Base-by-base conservation (phyloP, 1,284 basidiomycete species). In the Bothia castanella region DNA sequence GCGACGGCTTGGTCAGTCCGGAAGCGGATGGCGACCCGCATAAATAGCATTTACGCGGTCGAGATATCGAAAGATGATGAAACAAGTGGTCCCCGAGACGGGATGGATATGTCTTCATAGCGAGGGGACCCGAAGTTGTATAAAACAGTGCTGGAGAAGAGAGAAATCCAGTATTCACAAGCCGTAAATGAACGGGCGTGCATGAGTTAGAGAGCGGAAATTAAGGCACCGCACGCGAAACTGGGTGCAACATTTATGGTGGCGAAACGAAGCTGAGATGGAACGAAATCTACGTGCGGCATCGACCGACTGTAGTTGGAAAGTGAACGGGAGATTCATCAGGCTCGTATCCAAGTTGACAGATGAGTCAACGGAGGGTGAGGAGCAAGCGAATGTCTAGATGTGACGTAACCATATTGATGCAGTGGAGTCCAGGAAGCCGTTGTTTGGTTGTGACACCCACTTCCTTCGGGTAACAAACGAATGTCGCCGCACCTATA, bases 51-150 rank as follows among this genome's bases (percentile, higher is more conserved):
- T 68, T 64, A 69, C 65, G 65, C 54, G 57, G 57, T 48, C 55
- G 55, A 69, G 56, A 68, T 67, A 61, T 65, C 60, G 62, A 66
- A 62, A 62, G 59, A 64, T 58, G 61, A 61, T 57, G 52, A 54
- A 58, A 66, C 46, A 68, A 58, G 56, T 57, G 63, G 61, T 64
- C 69, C 65, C 57, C 57, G 53, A 69, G 78, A 82, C 79, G 73
- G 78, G 77, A 80, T 79, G 79, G 75, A 82, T 80, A 82, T 77
- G 79, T 80, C 79, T 71, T 73, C 64, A 68, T 70, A 64, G 58
- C 57, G 68, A 67, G 67, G 69, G 67, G 67, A 69, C 66, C 69
- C 57, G 48, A 57, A 61, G 56, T 54, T 56, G 58, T 60, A 68
- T 63, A 54, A 52, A 52, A 57, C 63, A 67, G 21, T 41, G 54